phyloP scores from a whole-genome alignment of 2,329 filamentous ascomycete species.

The Colletotrichum agaves region DNA sequence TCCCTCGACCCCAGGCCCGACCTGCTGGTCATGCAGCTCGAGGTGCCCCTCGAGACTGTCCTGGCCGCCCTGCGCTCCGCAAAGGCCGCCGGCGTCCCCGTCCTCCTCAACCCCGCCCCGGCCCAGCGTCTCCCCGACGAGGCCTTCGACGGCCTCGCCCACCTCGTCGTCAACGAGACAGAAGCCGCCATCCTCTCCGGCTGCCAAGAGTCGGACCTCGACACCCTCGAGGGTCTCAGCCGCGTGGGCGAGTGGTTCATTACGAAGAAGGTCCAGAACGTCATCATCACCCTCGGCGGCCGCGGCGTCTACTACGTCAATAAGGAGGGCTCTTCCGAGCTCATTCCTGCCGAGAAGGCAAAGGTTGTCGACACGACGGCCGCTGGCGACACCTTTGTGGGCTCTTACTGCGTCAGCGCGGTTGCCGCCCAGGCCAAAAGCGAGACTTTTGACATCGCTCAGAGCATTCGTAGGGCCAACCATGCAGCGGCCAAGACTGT shows the following conservation, averaged over 20 bases:
- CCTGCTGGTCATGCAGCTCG: constrained; percentile 81
- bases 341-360: constrained; percentile 74
- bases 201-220: constrained; percentile 60
- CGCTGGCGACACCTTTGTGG: constrained; percentile 94
- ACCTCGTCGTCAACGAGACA: constrained; percentile 90
- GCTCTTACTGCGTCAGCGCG: constrained; percentile 81
- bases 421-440: constrained; percentile 56
- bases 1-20: constrained; percentile 57
- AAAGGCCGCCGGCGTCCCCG: constrained; percentile 60
- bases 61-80: constrained; percentile 68
- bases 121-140: constrained; percentile 74
- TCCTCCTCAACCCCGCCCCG: constrained; percentile 88
- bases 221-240: constrained; percentile 55
- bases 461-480: constrained; percentile 66
- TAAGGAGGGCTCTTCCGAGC: constrained; percentile 51
- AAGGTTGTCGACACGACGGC: constrained; percentile 91
- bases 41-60: constrained; percentile 76
- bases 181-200: constrained; percentile 81
- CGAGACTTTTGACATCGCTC: constrained; percentile 62
- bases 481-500: constrained; percentile 55
- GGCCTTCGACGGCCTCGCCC: constrained; percentile 75
- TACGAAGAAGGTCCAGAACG: constrained; percentile 74
- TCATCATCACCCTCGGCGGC: constrained; percentile 86
- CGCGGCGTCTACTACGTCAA: constrained; percentile 79
- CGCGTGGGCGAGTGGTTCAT: constrained; percentile 71